Percentiles rank a stretch among this genome's conserved stretches.
phyloP scores from a whole-genome alignment of 805 yeast species.

The Candida sphagnicola region DNA sequence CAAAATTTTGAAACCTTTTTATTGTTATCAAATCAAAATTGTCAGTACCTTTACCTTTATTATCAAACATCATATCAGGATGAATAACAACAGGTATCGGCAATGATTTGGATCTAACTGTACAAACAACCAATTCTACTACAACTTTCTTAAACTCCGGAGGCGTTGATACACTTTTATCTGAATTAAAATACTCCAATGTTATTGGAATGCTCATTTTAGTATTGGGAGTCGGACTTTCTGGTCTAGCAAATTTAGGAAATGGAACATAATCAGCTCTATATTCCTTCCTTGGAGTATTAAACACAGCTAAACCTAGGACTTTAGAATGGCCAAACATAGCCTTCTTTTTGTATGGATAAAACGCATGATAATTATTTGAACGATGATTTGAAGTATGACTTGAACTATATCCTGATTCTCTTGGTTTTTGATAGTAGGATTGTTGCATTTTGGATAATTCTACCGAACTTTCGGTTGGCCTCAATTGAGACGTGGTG shows the following conservation, averaged over 20 bases:
- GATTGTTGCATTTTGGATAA: slow-evolving; percentile 27
- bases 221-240: slow-evolving; percentile 6
- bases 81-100: slow-evolving; percentile 35
- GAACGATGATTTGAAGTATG: slow-evolving; percentile 3
- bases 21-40: slow-evolving; percentile 30
- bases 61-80: slow-evolving; percentile 32
- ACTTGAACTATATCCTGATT: slow-evolving; percentile 1
- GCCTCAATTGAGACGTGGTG: slow-evolving; percentile 7
- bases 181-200: slow-evolving; percentile 21
- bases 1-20: slow-evolving; percentile 28
- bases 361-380: slow-evolving; percentile 12
- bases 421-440: slow-evolving; percentile 16
- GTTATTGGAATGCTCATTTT: slow-evolving; percentile 27
- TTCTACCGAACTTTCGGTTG: slow-evolving; percentile 20
- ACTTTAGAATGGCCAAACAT: slow-evolving; percentile 27
- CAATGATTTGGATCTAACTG: slow-evolving; percentile 25
- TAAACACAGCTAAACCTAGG: slow-evolving; percentile 28
- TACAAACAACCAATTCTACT: slow-evolving; percentile 28
- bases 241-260: slow-evolving; percentile 11
- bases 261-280: slow-evolving; percentile 21
- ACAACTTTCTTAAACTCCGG: slow-evolving; percentile 25
- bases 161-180: slow-evolving; percentile 10
- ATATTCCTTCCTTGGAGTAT: slow-evolving; percentile 29
- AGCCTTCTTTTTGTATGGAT: slow-evolving; percentile 26
- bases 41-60: slow-evolving; percentile 22